These are phyloP conservation scores for Selaginella tamariscina DNA, from an alignment of 75 land plant species.

Conservation along the genomic window DNA sequence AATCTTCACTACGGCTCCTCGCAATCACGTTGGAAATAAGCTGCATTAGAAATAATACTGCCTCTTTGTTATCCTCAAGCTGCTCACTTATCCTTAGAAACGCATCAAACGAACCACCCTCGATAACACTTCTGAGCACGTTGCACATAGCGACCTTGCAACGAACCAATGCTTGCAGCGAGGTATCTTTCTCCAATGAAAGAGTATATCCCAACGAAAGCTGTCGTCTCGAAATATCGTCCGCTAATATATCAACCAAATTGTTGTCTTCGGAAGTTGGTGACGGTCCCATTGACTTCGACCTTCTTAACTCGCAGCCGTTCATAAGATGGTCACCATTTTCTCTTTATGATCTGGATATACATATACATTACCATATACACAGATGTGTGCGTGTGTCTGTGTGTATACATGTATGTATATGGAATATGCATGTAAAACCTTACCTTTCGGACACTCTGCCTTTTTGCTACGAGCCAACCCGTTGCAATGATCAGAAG, in stretches of 20 bases:
- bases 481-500: neutral
- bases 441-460: neutral
- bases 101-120: slow-evolving; percentile 18
- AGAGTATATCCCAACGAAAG: slow-evolving; percentile 21
- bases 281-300: too few species aligned
- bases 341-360: too few species aligned
- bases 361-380: too few species aligned
- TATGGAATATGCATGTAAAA: too few species aligned
- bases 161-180: slow-evolving; percentile 5
- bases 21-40: slow-evolving; percentile 20
- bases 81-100: slow-evolving; percentile 16
- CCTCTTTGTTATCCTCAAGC: slow-evolving; percentile 17
- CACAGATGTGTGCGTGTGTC: too few species aligned
- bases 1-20: neutral
- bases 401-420: too few species aligned
- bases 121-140: slow-evolving; percentile 17
- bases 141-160: slow-evolving; percentile 25
- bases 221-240: slow-evolving; percentile 18
- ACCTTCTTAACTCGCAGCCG: too few species aligned
- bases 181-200: slow-evolving; percentile 20
- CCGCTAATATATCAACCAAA: slow-evolving; percentile 15
- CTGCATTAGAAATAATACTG: slow-evolving; percentile 15
- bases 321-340: too few species aligned
- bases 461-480: too few species aligned
- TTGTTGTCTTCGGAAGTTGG: neutral